Evolutionary conservation across 306 rosid species (phyloP).

Genomic region (Corylus americana): DNA sequence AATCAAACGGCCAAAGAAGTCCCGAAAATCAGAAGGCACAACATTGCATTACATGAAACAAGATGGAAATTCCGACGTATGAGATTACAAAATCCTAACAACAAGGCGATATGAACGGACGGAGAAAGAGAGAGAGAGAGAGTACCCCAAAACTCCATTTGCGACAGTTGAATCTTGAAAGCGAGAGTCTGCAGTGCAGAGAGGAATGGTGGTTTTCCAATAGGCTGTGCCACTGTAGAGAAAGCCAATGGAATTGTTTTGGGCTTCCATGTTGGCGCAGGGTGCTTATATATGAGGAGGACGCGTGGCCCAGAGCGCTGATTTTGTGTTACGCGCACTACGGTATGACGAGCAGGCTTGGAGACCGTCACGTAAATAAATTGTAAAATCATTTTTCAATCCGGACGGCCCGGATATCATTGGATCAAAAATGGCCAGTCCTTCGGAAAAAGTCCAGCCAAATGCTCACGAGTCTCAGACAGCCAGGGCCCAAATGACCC

Average conservation of each 20-base stretch:
- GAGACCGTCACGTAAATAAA: no score
- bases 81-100: background rate
- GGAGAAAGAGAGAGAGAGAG: background rate
- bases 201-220: background rate
- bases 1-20: background rate
- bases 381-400: no score
- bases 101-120: background rate
- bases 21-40: background rate
- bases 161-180: conserved; percentile 8
- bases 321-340: background rate
- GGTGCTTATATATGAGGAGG: background rate
- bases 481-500: no score
- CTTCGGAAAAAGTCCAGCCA: no score
- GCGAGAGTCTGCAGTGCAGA: conserved; percentile 7
- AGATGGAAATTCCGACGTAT: background rate
- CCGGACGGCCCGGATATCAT: no score
- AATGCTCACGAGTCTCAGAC: no score
- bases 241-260: background rate
- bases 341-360: no score
- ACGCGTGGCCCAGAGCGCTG: background rate
- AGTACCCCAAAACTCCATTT: conserved; percentile 57
- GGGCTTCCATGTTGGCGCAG: background rate
- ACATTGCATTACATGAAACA: background rate
- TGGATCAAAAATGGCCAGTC: no score
- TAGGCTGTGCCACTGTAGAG: background rate